phyloP scores from a whole-genome alignment of 306 rosid species.

The Trifolium repens region DNA sequence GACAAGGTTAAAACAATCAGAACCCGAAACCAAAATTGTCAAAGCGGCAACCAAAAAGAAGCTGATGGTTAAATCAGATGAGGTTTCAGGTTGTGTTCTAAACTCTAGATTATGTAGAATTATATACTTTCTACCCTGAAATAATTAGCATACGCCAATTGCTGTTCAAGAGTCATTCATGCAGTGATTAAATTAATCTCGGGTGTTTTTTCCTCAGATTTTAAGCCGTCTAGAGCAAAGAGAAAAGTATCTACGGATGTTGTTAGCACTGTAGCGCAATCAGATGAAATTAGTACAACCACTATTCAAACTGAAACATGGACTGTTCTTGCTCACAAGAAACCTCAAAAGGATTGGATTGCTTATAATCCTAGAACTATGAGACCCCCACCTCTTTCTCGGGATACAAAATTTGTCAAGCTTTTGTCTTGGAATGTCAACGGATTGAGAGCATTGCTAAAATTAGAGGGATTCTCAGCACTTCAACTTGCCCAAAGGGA shows the following conservation, averaged over 20 bases:
- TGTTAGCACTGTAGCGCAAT: slow-evolving; percentile 36
- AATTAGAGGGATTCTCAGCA: slow-evolving; percentile 78
- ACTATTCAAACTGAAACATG: slow-evolving; percentile 70
- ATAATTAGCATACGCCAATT: slow-evolving; percentile 20
- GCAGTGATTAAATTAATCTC: slow-evolving; percentile 24
- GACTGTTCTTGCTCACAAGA: slow-evolving; percentile 90
- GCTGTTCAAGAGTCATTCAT: slow-evolving; percentile 27
- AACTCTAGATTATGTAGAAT: slow-evolving; percentile 36
- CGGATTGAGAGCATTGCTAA: slow-evolving; percentile 89
- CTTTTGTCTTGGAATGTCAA: slow-evolving; percentile 95
- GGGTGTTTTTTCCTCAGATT: slow-evolving; percentile 49
- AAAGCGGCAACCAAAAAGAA: slow-evolving; percentile 51
- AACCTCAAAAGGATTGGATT: slow-evolving; percentile 91
- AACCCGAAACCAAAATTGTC: slow-evolving; percentile 46
- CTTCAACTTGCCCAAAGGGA: slow-evolving; percentile 82
- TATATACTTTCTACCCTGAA: slow-evolving; percentile 22
- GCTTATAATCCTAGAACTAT: slow-evolving; percentile 90
- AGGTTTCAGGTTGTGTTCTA: slow-evolving; percentile 59
- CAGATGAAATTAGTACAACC: slow-evolving; percentile 44
- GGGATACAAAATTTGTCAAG: slow-evolving; percentile 70
- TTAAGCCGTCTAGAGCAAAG: slow-evolving; percentile 49
- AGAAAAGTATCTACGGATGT: slow-evolving; percentile 52
- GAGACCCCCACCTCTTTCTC: slow-evolving; percentile 66
- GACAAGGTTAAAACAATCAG: slow-evolving; percentile 54
- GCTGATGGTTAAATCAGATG: slow-evolving; percentile 52